Conservation (phyloP, 108 stramenopile genomes). For the Fragilaria crotonensis region DNA sequence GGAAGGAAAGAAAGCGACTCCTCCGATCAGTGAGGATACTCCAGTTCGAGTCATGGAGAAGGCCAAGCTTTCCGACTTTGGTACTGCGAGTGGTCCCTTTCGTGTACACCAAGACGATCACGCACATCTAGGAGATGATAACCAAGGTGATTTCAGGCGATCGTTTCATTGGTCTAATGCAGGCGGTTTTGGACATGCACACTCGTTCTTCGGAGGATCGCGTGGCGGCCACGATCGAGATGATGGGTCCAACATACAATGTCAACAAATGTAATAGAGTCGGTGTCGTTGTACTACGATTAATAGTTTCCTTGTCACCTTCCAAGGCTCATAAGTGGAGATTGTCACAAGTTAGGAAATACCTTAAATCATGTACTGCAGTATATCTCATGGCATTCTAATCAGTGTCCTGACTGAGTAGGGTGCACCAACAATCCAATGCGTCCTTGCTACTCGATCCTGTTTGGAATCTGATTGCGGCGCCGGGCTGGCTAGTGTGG, state of each 20-base stretch:
- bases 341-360: no score
- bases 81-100: constrained; percentile 12
- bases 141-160: constrained; percentile 3
- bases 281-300: no score
- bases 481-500: no score
- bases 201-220: neutral
- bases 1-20: constrained; percentile 23
- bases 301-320: no score
- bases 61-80: constrained; percentile 41
- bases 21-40: neutral
- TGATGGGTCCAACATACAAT: constrained; percentile 15
- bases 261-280: constrained; percentile 19
- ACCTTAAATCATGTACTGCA: no score
- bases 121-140: constrained; percentile 14
- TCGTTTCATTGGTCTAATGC: constrained; percentile 2
- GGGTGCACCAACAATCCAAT: no score
- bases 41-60: constrained; percentile 14
- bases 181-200: constrained; percentile 6
- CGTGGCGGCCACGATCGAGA: constrained; percentile 4
- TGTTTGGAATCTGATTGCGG: no score
- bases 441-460: no score
- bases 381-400: no score
- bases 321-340: no score
- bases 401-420: no score
- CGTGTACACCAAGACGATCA: neutral